A percentile compares a stretch with the other conserved stretches of the same genome.
Evolutionary conservation across 768 basidiomycete genomes (phyloP).

Genomic region (Mrakia blollopis): DNA sequence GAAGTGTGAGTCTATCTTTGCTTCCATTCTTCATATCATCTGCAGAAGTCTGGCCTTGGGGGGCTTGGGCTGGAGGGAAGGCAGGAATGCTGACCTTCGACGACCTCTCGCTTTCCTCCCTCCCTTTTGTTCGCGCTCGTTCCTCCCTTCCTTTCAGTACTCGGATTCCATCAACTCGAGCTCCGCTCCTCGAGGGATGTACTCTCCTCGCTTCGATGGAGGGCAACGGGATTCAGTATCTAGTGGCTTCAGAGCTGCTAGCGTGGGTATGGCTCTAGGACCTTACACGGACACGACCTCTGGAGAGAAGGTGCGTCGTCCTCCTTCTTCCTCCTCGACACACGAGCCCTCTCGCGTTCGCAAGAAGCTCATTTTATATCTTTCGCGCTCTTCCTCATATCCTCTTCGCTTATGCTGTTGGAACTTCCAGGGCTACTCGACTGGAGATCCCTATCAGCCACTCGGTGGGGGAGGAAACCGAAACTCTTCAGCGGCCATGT

Average conservation of each 20-base stretch:
- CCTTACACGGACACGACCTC: neutral
- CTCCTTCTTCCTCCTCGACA: neutral
- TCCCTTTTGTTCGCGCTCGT: neutral
- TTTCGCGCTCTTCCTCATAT: no score
- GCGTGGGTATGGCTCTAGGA: neutral
- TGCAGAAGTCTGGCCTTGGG: no score
- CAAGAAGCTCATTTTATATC: no score
- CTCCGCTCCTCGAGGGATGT: neutral
- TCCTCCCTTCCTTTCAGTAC: neutral
- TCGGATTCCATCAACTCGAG: neutral
- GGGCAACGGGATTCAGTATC: neutral
- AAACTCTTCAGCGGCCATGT: neutral
- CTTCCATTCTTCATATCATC: no score
- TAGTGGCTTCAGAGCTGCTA: neutral
- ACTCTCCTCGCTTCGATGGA: neutral
- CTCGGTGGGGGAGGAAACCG: neutral
- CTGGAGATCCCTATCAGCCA: no score
- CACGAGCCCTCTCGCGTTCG: no score
- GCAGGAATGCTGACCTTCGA: no score
- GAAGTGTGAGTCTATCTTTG: neutral
- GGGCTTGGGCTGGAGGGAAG: no score
- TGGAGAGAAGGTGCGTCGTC: slow-evolving; percentile 1
- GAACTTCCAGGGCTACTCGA: no score
- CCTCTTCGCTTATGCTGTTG: no score
- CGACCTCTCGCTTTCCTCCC: no score